Base-by-base conservation (phyloP, 352 stramenopile species). In the Globisporangium rhizosaccharum region DNA sequence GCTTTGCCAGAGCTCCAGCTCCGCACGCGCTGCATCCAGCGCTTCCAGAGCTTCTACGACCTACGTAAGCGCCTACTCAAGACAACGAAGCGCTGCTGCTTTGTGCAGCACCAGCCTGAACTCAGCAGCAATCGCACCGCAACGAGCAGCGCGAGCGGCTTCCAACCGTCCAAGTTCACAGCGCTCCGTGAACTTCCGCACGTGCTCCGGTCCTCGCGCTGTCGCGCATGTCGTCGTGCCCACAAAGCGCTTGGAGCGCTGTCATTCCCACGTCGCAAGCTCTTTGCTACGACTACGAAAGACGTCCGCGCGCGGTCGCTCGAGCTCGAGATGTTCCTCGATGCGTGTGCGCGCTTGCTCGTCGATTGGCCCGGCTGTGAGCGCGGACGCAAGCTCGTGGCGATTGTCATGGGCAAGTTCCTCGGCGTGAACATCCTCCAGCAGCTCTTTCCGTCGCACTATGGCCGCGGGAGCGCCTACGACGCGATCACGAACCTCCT, bases 11-110 rank as follows among this genome's bases (percentile, higher is more conserved):
- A 81, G 48, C 61, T 86, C 20, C 61, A 82, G 42, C 65, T 90
- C 20, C 71, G 71, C 2, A 59, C 76, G 28, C 71, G 70, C 17
- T 75, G 68, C 56, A 83, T 77, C 30, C 71, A 86, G 63, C 77
- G 79, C 23, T 90, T 84, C 56, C 74, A 72, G 56, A 76, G 57
- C 61, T 90, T 82, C 57, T 77, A 72, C 53, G 23, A 72, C 23
- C 63, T 90, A 11, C 77, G 79, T 0, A 81, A 84, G 41, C 70
- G 70, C 0, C 53, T 90, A 8, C 63, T 87, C 4, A 65, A 71
- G 17, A 63, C 67, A 33, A 67, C 76, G 15, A 87, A 79, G 50
- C 65, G 62, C 4, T 87, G 77, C 6, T 61, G 68, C 23, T 46
- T 67, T 11, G 41, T 52, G 45, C 45, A 67, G 15, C 52, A 55